A percentile compares a stretch with the other conserved stretches of the same genome.
Conservation (phyloP, 352 stramenopile genomes). For the Pythium oligandrum region DNA sequence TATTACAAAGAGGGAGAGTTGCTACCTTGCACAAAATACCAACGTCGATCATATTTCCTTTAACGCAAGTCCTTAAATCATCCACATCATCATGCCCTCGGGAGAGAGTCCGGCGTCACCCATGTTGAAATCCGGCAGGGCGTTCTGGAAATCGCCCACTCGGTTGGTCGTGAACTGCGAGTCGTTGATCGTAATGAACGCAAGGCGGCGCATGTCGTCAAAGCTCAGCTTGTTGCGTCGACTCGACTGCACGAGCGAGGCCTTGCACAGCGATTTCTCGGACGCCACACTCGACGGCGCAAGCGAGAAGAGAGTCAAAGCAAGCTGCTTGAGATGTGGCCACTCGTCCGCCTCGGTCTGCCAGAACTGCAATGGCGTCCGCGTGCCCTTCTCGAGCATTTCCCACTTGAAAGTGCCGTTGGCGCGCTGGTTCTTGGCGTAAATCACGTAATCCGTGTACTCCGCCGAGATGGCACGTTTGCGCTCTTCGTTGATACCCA, state of each 20-base stretch:
- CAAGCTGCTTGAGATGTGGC: conserved; percentile 70
- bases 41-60: no score
- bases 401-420: conserved; percentile 84
- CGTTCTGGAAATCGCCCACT: conserved; percentile 45
- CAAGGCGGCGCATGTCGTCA: conserved; percentile 66
- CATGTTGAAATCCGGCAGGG: conserved; percentile 67
- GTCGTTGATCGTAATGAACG: conserved; percentile 84
- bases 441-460: conserved; percentile 78
- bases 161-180: conserved; percentile 56
- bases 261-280: conserved; percentile 70
- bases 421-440: conserved; percentile 75
- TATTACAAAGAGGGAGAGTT: no score
- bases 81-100: conserved; percentile 87
- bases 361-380: conserved; percentile 78
- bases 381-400: conserved; percentile 77
- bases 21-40: no score
- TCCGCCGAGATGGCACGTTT: conserved; percentile 65
- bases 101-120: conserved; percentile 59
- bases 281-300: conserved; percentile 65
- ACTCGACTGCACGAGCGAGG: conserved; percentile 53
- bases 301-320: conserved; percentile 74
- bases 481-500: conserved; percentile 61
- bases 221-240: conserved; percentile 70
- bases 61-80: conserved; percentile 39
- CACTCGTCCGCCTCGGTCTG: conserved; percentile 71